A percentile compares a stretch with the other conserved stretches of the same genome.
phyloP scores from a whole-genome alignment of 208 protist species.

The Vickermania spadyakhi region DNA sequence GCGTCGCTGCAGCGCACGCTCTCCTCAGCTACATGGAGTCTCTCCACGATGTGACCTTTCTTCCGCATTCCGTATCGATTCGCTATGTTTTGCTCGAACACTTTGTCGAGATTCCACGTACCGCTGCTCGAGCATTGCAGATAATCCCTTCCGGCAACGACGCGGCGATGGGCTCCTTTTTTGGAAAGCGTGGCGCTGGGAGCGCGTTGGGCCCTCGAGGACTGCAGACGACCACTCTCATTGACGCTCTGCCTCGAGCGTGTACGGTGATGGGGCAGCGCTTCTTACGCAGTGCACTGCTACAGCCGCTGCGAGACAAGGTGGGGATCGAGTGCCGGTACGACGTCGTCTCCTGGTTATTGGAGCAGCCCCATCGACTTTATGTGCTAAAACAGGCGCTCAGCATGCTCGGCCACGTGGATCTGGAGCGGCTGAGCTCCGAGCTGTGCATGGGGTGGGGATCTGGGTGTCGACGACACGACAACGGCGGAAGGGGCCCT shows the following conservation, averaged over 20 bases:
- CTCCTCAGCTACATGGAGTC: conserved; percentile 65
- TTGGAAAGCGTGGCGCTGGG: background rate
- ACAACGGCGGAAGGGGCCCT: background rate
- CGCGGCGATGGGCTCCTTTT: background rate
- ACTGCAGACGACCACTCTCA: conserved; percentile 23
- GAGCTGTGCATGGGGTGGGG: background rate
- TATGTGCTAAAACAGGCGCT: conserved; percentile 11
- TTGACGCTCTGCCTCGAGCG: conserved; percentile 49
- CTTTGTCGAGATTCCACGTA: conserved; percentile 51
- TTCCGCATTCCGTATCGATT: conserved; percentile 57
- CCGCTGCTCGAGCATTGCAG: conserved; percentile 51
- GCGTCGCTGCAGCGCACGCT: conserved; percentile 66
- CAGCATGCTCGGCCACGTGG: conserved; percentile 10
- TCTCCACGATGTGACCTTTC: conserved; percentile 55
- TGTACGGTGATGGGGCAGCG: conserved; percentile 66
- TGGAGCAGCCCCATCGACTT: conserved; percentile 16
- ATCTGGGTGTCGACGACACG: background rate
- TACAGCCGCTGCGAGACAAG: conserved; percentile 66
- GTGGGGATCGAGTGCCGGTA: conserved; percentile 55
- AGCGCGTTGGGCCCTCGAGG: background rate
- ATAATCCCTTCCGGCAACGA: conserved; percentile 21
- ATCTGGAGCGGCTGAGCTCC: background rate
- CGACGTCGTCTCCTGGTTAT: conserved; percentile 64
- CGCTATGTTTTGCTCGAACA: conserved; percentile 55
- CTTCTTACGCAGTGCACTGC: conserved; percentile 50